Evolutionary conservation across 306 rosid genomes (phyloP), one percentile per base, ranked within the genome.

Genomic region (Cyamopsis tetragonoloba): DNA sequence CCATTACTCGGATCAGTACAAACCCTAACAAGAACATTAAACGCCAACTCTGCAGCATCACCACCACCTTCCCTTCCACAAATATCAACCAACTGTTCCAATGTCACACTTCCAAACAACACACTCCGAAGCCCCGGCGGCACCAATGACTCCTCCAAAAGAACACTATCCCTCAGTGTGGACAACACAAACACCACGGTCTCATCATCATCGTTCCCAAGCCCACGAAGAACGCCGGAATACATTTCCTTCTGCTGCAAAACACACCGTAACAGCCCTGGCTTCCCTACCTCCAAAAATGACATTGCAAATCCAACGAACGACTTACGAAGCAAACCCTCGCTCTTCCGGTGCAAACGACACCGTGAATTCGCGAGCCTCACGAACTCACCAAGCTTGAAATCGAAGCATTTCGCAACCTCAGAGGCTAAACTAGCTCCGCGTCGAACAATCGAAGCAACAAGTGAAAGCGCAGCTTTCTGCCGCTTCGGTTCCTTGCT

Each of bases 251-350:
- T 89, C 80, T 88, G 91, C 77, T 87, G 91, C 77, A 93, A 50
- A 51, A 93, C 41, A 83, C 88, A 87, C 57, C 96, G 77, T 88
- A 93, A 64, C 73, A 89, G 72, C 19, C 92, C 85, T 2, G 96
- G 97, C 46, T 71, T 83, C n/a, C 96, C 98, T 30, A 88, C 97
- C 80, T 93, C 88, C 76, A 89, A 78, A 83, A 93, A 89, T 9
- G 98, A 88, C 91, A 93, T 75, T 0, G 98, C 91, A n/a, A 93
- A 93, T 14, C 76, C 79, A 63, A 93, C 93, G 79, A 86, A 88
- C 13, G 85, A 74, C 87, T 84, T 89, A 59, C 96, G 79, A 13
- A 77, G 62, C 26, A 64, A 37, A 79, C 54, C 42, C 47, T 81
- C 85, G 22, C n/a, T 69, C n/a, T n/a, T n/a, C n/a, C n/a, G n/a